phyloP scores from a whole-genome alignment of 306 rosid species.

The Medicago lupulina region DNA sequence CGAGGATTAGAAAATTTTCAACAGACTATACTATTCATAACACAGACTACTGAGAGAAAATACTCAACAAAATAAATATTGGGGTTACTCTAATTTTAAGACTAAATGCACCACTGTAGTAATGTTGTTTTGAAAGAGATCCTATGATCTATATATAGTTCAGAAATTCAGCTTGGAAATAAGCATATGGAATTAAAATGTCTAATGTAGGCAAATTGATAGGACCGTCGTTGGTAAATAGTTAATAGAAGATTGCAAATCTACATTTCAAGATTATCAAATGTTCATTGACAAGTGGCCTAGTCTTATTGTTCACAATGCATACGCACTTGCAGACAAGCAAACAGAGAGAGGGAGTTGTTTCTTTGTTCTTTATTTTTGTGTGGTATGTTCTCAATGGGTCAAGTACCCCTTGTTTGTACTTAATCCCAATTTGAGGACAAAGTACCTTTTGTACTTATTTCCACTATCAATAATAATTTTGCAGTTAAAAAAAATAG shows the following conservation, averaged over 20 bases:
- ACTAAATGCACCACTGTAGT: not conserved
- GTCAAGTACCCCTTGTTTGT: no score
- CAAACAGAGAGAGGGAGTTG: not conserved
- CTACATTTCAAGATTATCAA: not conserved
- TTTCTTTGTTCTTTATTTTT: no score
- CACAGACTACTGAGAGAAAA: constrained; percentile 24
- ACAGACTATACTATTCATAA: constrained; percentile 26
- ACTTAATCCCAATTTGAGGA: no score
- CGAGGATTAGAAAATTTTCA: constrained; percentile 6
- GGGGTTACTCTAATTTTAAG: not conserved
- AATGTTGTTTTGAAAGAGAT: not conserved
- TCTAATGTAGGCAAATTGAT: constrained; percentile 4
- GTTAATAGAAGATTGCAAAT: constrained; percentile 12
- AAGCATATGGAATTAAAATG: not conserved
- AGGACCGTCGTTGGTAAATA: no score
- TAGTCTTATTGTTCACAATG: constrained; percentile 20
- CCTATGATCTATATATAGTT: not conserved
- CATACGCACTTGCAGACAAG: constrained; percentile 18
- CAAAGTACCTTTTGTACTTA: no score
- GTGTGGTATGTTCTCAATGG: no score
- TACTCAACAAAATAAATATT: constrained; percentile 6
- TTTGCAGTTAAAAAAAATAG: no score
- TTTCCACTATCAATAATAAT: no score
- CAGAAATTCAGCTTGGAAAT: constrained; percentile 26
- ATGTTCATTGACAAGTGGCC: constrained; percentile 7